Evolutionary conservation across 2,329 filamentous ascomycete genomes (phyloP).

Genomic region (Proliferodiscus dingleyae): DNA sequence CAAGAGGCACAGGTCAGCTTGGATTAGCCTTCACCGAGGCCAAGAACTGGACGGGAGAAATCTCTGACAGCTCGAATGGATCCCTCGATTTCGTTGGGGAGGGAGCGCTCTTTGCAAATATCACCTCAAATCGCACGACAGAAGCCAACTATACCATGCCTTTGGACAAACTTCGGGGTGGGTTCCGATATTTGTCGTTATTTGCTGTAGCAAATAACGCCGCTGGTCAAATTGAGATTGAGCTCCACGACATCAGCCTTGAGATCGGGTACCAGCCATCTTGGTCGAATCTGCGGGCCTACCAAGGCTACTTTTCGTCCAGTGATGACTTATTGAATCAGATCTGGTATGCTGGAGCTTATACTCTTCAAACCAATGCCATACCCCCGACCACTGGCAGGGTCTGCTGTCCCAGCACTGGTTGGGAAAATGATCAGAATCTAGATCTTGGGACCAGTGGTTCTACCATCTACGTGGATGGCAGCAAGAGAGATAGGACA

Average conservation of each 20-base stretch:
- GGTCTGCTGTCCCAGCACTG: slow-evolving; percentile 25
- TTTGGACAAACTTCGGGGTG: slow-evolving; percentile 41
- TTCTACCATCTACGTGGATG: slow-evolving; percentile 40
- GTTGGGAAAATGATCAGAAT: slow-evolving; percentile 39
- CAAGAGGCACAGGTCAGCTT: slow-evolving; percentile 35
- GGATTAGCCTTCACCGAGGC: slow-evolving; percentile 45
- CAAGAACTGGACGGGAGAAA: slow-evolving; percentile 40
- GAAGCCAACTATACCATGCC: slow-evolving; percentile 40
- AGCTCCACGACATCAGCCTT: slow-evolving; percentile 31
- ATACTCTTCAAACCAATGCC: slow-evolving; percentile 35
- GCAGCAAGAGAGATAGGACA: slow-evolving; percentile 53
- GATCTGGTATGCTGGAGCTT: slow-evolving; percentile 47
- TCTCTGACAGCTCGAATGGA: slow-evolving; percentile 45
- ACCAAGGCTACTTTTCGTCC: slow-evolving; percentile 50
- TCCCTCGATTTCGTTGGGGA: slow-evolving; percentile 36
- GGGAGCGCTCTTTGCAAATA: slow-evolving; percentile 42
- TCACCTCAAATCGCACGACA: slow-evolving; percentile 28
- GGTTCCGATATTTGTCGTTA: slow-evolving; percentile 47
- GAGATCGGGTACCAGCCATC: slow-evolving; percentile 38
- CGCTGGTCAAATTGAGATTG: slow-evolving; percentile 12
- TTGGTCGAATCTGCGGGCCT: slow-evolving; percentile 41
- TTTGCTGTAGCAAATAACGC: slow-evolving; percentile 37
- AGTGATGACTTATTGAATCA: slow-evolving; percentile 46
- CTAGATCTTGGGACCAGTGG: slow-evolving; percentile 31
- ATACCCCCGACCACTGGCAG: slow-evolving; percentile 30